Evolutionary conservation across 176 grass and related monocot species (phyloP), one percentile per base, ranked within the genome.

Genomic region (Eragrostis nindensis): DNA sequence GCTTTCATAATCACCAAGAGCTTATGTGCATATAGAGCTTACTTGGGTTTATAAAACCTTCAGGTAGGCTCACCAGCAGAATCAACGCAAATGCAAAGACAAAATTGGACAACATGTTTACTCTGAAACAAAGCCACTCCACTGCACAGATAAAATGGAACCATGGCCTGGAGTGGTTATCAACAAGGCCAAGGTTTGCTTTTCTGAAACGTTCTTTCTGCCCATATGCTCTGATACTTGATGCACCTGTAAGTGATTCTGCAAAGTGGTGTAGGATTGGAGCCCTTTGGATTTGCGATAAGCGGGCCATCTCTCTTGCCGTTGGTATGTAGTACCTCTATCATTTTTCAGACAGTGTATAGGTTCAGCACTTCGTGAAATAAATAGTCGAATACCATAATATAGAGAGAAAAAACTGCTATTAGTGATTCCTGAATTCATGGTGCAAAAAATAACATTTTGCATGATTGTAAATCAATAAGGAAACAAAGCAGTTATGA

Each of bases 11-110:
- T 75, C 70, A 76, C 10, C 55, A 42, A 75, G 11, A 80, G 43
- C 14, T 49, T 87, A 79, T 66, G 16, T 81, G 19, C 79, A 76
- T 80, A 29, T 43, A 77, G 30, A 88, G 75, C 96, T 91, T 84
- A 95, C 96, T 98, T 91, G 96, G 92, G 84, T 91, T 93, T 87
- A 98, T 91, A 81, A 98, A 89, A 67, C 96, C 96, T 93, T 95
- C 96, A 36, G 96, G 96, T 60, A 98, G 92, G 73, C 90, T 98
- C 63, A 98, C 84, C 79, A 98, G 88, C 39, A 98, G 81, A 80
- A 86, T 80, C 81, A 98, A 71, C 69, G 96, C 95, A 75, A 95
- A 95, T 54, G 90, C 96, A 59, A 95, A 98, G 66, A 98, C 86
- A 83, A 98, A 93, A 71, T 95, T 95, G 27, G 90, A 95, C 71